Conservation (phyloP, 129 eudicot species). For the Kitagawia praeruptora region DNA sequence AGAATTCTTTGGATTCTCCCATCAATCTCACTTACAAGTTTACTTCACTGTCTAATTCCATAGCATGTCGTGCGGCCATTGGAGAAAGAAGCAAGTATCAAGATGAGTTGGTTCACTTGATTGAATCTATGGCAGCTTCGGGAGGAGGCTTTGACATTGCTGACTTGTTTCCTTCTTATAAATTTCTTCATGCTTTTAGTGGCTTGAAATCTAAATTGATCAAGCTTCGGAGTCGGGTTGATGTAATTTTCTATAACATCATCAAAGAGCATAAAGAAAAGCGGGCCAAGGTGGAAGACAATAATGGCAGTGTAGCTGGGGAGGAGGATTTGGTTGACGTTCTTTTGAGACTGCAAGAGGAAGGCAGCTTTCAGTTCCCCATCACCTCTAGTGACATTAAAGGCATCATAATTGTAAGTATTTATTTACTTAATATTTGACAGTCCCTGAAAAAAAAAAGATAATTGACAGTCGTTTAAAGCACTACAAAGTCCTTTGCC, state of each 20-base stretch:
- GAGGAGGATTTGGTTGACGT: constrained; percentile 18
- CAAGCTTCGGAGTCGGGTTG: neutral
- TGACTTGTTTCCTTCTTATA: constrained; percentile 8
- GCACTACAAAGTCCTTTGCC: no score
- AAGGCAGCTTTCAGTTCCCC: constrained; percentile 9
- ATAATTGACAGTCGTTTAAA: no score
- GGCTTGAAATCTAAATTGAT: constrained; percentile 7
- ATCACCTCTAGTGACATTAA: constrained; percentile 11
- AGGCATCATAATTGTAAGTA: constrained; percentile 4
- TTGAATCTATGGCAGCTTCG: neutral
- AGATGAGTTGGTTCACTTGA: constrained; percentile 10
- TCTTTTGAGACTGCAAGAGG: constrained; percentile 14
- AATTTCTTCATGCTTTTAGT: constrained; percentile 8
- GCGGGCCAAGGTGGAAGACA: neutral
- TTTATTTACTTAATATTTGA: neutral
- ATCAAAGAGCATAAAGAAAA: constrained; percentile 13
- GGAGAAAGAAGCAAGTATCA: constrained; percentile 8
- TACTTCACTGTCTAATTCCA: neutral
- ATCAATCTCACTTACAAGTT: constrained; percentile 1
- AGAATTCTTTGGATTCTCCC: neutral
- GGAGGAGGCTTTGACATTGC: constrained; percentile 11
- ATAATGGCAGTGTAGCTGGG: neutral
- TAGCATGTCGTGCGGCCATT: constrained; percentile 1
- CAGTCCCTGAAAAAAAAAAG: no score
- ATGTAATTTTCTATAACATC: constrained; percentile 4